Evolutionary conservation across 345 rosid species (phyloP).

Genomic region (Pugionium dolabratum): DNA sequence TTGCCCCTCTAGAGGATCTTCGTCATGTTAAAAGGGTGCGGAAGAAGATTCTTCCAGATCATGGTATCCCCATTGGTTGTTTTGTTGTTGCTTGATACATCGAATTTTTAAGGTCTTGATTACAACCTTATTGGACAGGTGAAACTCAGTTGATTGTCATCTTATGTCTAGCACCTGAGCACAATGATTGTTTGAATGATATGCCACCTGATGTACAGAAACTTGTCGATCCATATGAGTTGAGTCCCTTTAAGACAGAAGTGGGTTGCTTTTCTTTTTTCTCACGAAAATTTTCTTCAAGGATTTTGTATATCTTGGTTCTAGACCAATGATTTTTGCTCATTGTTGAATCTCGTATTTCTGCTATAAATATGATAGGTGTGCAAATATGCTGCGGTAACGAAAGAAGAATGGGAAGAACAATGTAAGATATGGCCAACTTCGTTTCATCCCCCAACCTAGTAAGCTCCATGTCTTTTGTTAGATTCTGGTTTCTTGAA

Average conservation of each 20-base stretch:
- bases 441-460: slow-evolving; percentile 88
- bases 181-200: slow-evolving; percentile 36
- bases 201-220: slow-evolving; percentile 55
- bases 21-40: slow-evolving; percentile 78
- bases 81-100: background rate
- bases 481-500: slow-evolving; percentile 13
- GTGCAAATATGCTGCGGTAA: slow-evolving; percentile 63
- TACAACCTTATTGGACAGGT: slow-evolving; percentile 48
- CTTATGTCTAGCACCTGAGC: slow-evolving; percentile 60
- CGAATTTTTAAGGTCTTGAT: slow-evolving; percentile 26
- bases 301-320: background rate
- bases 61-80: slow-evolving; percentile 39
- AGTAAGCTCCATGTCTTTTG: slow-evolving; percentile 50
- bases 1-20: slow-evolving; percentile 64
- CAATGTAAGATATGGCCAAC: slow-evolving; percentile 96
- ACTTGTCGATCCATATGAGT: slow-evolving; percentile 60
- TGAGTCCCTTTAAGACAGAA: slow-evolving; percentile 76
- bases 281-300: background rate
- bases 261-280: slow-evolving; percentile 51
- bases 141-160: slow-evolving; percentile 58
- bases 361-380: slow-evolving; percentile 48
- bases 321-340: slow-evolving; percentile 5
- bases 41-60: slow-evolving; percentile 42
- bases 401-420: slow-evolving; percentile 87
- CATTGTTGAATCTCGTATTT: slow-evolving; percentile 1